A percentile compares a stretch with the other conserved stretches of the same genome.
Conservation (phyloP, 2,329 filamentous ascomycete genomes). For the Coniella lustricola region DNA sequence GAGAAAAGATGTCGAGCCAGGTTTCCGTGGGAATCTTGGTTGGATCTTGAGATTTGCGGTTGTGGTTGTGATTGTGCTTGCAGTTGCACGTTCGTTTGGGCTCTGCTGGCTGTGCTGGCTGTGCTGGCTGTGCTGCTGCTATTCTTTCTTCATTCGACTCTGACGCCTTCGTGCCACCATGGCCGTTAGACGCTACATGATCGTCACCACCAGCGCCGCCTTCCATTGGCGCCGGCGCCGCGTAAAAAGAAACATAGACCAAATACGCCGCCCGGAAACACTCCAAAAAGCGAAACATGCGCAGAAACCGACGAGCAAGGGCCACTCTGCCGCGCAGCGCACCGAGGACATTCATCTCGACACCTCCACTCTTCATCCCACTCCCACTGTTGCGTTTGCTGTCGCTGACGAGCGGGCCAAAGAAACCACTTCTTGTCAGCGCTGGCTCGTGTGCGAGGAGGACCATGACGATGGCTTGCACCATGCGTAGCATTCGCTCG, state of each 20-base stretch:
- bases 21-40: constrained; percentile 23
- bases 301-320: constrained; percentile 53
- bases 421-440: constrained; percentile 3
- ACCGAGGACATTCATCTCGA: too few species aligned
- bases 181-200: neutral
- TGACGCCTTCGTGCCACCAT: neutral
- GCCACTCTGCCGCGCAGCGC: constrained; percentile 4
- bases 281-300: constrained; percentile 62
- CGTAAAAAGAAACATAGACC: constrained; percentile 27
- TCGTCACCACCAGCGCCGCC: neutral
- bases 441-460: constrained; percentile 6
- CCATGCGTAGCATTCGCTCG: constrained; percentile 13
- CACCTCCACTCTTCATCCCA: too few species aligned
- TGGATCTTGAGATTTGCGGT: constrained; percentile 14
- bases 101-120: neutral
- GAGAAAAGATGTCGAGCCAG: constrained; percentile 49
- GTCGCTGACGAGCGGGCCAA: constrained; percentile 4
- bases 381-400: too few species aligned
- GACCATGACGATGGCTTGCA: constrained; percentile 12
- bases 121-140: neutral
- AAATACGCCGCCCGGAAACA: constrained; percentile 46
- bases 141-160: neutral
- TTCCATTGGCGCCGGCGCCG: constrained; percentile 8
- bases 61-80: constrained; percentile 17
- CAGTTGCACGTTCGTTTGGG: constrained; percentile 23